A percentile compares a stretch with the other conserved stretches of the same genome.
Evolutionary conservation across 768 basidiomycete genomes (phyloP).

Genomic region (Dacryopinax spathularia): DNA sequence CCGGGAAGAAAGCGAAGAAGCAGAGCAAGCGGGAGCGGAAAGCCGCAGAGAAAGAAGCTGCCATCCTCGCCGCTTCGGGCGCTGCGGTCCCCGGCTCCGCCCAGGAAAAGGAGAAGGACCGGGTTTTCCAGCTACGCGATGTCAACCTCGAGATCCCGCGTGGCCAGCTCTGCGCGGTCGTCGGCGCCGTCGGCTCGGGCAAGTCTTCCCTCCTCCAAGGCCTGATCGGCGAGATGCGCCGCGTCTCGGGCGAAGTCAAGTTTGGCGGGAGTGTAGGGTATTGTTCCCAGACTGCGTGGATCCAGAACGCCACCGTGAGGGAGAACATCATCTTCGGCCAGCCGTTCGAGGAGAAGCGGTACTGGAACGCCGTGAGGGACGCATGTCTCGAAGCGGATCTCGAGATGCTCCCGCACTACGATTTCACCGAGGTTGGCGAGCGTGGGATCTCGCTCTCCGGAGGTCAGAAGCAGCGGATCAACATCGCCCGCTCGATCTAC

Average conservation of each 20-base stretch:
- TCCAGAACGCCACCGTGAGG: slow-evolving; percentile 76
- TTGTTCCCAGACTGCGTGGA: slow-evolving; percentile 83
- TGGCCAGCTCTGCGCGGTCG: slow-evolving; percentile 70
- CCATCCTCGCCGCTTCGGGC: not conserved
- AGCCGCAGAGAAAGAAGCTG: slow-evolving; percentile 5
- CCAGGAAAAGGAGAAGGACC: slow-evolving; percentile 19
- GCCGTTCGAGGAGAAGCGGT: slow-evolving; percentile 63
- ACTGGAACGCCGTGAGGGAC: slow-evolving; percentile 66
- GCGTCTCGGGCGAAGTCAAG: slow-evolving; percentile 45
- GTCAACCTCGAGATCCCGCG: slow-evolving; percentile 55
- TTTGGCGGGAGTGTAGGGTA: slow-evolving; percentile 71
- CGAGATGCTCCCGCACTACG: slow-evolving; percentile 59
- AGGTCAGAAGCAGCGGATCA: slow-evolving; percentile 66
- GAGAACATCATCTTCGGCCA: slow-evolving; percentile 84
- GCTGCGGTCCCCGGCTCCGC: slow-evolving; percentile 10
- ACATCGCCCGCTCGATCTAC: slow-evolving; percentile 78
- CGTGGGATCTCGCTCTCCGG: slow-evolving; percentile 78
- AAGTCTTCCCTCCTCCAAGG: slow-evolving; percentile 61
- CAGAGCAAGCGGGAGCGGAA: slow-evolving; percentile 22
- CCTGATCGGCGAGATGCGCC: slow-evolving; percentile 71
- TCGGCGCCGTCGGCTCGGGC: slow-evolving; percentile 62
- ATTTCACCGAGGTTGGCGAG: slow-evolving; percentile 74
- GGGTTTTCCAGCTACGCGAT: slow-evolving; percentile 49
- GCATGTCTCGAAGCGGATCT: slow-evolving; percentile 71
- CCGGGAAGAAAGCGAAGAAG: slow-evolving; percentile 23